phyloP scores from a whole-genome alignment of 306 rosid genomes.

The Prinsepia uniflora region DNA sequence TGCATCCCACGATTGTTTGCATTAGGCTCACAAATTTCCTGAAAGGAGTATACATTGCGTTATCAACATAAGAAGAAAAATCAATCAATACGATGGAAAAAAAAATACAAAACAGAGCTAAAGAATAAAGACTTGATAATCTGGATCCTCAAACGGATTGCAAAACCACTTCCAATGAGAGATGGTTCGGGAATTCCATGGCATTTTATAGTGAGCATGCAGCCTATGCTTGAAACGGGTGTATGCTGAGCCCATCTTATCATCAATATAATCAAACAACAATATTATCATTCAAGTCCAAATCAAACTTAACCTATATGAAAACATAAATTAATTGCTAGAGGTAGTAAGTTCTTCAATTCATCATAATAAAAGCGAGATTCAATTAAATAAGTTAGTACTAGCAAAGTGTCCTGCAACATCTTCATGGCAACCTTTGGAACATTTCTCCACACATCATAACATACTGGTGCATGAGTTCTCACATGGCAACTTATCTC shows the following conservation, averaged over 20 bases:
- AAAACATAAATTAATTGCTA: not conserved
- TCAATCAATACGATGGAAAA: not conserved
- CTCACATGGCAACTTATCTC: not conserved
- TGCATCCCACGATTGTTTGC: not conserved
- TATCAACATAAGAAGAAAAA: no score
- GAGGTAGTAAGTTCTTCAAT: not conserved
- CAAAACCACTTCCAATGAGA: not conserved
- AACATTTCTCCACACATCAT: not conserved
- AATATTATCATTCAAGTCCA: not conserved
- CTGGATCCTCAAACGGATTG: not conserved
- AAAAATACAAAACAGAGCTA: not conserved
- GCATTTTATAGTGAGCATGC: not conserved
- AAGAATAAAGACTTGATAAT: no score
- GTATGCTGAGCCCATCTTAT: no score
- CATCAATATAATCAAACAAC: no score
- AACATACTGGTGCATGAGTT: not conserved
- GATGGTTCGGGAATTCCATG: no score
- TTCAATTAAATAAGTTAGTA: not conserved
- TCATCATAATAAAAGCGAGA: not conserved
- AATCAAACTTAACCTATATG: not conserved
- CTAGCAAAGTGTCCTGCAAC: not conserved
- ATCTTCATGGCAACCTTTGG: not conserved
- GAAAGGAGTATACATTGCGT: no score
- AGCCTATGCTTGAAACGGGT: no score
- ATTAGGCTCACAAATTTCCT: not conserved